A percentile compares a stretch with the other conserved stretches of the same genome.
Conservation (phyloP, 2,329 filamentous ascomycete species). For the Podosphaera xanthii region DNA sequence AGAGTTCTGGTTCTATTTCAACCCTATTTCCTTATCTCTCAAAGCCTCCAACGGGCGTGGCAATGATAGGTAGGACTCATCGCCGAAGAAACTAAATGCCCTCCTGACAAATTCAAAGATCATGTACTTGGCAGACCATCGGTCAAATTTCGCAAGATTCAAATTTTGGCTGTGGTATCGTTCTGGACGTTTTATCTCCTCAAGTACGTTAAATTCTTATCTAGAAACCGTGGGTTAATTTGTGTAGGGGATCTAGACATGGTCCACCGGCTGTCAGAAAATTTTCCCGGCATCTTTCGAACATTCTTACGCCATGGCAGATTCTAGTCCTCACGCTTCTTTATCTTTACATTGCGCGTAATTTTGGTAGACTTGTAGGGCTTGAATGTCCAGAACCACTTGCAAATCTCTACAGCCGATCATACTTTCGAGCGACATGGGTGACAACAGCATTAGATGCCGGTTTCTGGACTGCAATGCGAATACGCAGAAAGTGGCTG, state of each 20-base stretch:
- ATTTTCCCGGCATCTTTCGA: conserved; percentile 48
- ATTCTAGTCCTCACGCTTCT: conserved; percentile 69
- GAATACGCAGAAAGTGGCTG: conserved; percentile 56
- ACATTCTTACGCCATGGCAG: conserved; percentile 68
- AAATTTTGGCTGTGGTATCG: conserved; percentile 72
- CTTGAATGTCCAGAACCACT: conserved; percentile 84
- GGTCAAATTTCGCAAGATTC: conserved; percentile 72
- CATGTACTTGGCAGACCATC: conserved; percentile 84
- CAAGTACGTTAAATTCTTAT: conserved; percentile 26
- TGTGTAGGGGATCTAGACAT: conserved; percentile 53
- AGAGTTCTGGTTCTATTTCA: too few relatives aligned
- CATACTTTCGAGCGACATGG: conserved; percentile 94
- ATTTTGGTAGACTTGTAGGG: conserved; percentile 80
- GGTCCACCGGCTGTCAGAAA: conserved; percentile 56
- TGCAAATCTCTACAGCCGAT: conserved; percentile 75
- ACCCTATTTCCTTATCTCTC: too few relatives aligned
- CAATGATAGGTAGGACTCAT: not conserved
- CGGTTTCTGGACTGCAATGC: conserved; percentile 97
- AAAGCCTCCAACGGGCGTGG: too few relatives aligned
- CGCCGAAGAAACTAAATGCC: not conserved
- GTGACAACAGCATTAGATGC: conserved; percentile 83
- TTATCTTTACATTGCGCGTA: conserved; percentile 74
- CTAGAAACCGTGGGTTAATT: conserved; percentile 2
- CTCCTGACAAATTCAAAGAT: conserved; percentile 27
- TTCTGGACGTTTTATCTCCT: conserved; percentile 80